Percentiles rank a stretch among this genome's conserved stretches.
These are phyloP conservation scores for Cyclotella atomus DNA, from an alignment of 108 stramenopile genomes.

Conservation along the genomic window DNA sequence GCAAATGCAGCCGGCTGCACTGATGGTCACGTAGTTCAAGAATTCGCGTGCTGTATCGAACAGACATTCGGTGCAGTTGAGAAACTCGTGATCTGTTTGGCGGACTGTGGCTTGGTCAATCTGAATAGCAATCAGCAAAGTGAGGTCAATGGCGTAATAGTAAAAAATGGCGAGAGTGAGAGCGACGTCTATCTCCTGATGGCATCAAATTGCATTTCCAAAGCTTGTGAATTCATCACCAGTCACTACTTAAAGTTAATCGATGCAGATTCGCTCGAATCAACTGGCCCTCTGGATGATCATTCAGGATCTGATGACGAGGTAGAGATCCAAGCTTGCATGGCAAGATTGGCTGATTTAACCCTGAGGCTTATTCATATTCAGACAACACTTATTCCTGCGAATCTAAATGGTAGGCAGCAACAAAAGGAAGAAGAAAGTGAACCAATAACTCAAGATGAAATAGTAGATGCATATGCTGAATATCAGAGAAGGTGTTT, in stretches of 20 bases:
- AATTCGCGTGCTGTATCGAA: conserved; percentile 28
- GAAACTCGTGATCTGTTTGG: conserved; percentile 19
- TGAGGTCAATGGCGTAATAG: neutral
- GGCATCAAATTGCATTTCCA: conserved; percentile 44
- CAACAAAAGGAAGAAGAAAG: conserved; percentile 19
- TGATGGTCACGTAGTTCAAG: conserved; percentile 17
- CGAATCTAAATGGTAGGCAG: neutral
- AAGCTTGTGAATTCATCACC: conserved; percentile 28
- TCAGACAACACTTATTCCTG: conserved; percentile 25
- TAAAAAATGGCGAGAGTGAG: conserved; percentile 2
- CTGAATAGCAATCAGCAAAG: neutral
- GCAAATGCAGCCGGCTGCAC: neutral
- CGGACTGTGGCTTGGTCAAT: conserved; percentile 29
- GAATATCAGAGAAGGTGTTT: conserved; percentile 74
- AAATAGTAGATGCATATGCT: conserved; percentile 46
- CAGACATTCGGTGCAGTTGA: conserved; percentile 20
- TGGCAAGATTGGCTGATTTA: conserved; percentile 73
- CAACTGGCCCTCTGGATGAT: conserved; percentile 31
- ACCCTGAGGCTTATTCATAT: conserved; percentile 49
- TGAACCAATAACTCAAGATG: conserved; percentile 6
- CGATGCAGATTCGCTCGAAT: conserved; percentile 31
- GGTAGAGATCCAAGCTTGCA: conserved; percentile 35
- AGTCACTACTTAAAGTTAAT: conserved; percentile 27
- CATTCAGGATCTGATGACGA: conserved; percentile 8
- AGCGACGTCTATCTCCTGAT: conserved; percentile 46